phyloP scores from a whole-genome alignment of 805 yeast genomes.

The Pichia paraexigua region DNA sequence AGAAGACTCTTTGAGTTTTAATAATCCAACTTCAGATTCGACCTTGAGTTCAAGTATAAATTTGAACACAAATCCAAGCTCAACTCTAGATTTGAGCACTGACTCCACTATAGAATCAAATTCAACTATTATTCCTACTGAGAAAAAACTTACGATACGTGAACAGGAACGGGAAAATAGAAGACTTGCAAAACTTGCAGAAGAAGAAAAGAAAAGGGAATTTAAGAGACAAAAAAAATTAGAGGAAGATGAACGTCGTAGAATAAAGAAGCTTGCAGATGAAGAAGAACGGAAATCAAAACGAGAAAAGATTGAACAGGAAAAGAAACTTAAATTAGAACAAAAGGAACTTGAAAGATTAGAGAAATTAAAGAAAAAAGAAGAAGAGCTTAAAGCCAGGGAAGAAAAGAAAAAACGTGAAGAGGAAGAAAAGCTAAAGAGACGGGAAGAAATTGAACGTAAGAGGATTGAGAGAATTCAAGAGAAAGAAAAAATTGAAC shows the following conservation, averaged over 20 bases:
- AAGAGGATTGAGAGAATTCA: slow-evolving; percentile 11
- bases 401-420: slow-evolving; percentile 3
- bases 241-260: slow-evolving; percentile 1
- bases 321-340: slow-evolving; percentile 10
- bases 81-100: background rate
- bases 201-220: background rate
- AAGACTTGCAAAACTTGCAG: background rate
- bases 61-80: background rate
- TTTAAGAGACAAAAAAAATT: background rate
- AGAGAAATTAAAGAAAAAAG: slow-evolving; percentile 2
- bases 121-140: background rate
- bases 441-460: slow-evolving; percentile 13
- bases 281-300: slow-evolving; percentile 2
- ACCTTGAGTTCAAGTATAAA: background rate
- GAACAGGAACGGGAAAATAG: background rate
- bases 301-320: slow-evolving; percentile 3
- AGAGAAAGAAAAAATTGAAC: slow-evolving; percentile 18
- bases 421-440: slow-evolving; percentile 11
- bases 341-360: slow-evolving; percentile 21
- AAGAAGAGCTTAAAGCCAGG: slow-evolving; percentile 1
- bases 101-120: too few species aligned
- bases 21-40: background rate
- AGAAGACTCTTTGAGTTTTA: background rate
- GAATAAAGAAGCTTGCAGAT: background rate
- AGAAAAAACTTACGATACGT: background rate